These are phyloP conservation scores for Leccinum angustisporum DNA, from an alignment of 1,284 basidiomycete genomes.

Conservation along the genomic window DNA sequence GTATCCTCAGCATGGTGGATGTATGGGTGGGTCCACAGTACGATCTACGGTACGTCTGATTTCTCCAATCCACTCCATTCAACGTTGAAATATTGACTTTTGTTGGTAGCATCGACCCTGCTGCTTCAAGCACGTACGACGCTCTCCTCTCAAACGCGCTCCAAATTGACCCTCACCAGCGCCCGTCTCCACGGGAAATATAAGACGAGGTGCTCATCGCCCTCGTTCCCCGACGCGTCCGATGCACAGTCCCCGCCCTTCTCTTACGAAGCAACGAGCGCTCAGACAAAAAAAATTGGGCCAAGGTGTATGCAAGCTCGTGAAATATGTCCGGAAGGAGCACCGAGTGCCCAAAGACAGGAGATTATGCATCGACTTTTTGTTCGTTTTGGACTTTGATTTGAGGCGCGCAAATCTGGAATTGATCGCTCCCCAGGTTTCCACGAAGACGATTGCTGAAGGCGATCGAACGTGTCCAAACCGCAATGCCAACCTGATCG, in stretches of 20 bases:
- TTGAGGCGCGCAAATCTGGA: neutral
- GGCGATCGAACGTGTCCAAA: constrained; percentile 49
- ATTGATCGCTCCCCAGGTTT: neutral
- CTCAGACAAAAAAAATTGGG: too few species aligned
- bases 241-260: too few species aligned
- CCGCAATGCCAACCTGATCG: constrained; percentile 55
- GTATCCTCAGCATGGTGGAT: too few species aligned
- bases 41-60: neutral
- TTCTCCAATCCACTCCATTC: neutral
- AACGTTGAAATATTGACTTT: neutral
- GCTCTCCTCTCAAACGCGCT: neutral
- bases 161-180: neutral
- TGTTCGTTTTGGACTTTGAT: neutral
- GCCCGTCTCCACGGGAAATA: too few species aligned
- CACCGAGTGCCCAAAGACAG: too few species aligned
- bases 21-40: neutral
- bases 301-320: constrained; percentile 34
- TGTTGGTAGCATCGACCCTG: neutral
- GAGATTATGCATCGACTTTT: too few species aligned
- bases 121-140: neutral
- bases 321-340: too few species aligned
- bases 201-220: neutral
- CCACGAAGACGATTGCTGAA: constrained; percentile 15
- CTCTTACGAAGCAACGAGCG: too few species aligned
- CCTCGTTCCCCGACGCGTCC: neutral